Conservation (phyloP, 2,329 filamentous ascomycete species). For the Penicillium sp. region DNA sequence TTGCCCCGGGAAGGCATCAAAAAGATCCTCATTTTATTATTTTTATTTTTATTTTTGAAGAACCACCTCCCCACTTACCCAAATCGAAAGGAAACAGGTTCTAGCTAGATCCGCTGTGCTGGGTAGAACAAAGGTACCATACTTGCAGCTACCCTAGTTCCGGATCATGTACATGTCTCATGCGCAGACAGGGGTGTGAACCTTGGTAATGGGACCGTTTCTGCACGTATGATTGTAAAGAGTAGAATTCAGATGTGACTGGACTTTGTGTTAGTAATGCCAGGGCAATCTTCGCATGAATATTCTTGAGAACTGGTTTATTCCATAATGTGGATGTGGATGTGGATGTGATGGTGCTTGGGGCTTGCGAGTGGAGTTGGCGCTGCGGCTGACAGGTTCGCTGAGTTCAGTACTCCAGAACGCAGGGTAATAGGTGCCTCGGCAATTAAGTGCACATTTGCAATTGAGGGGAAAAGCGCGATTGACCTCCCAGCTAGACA, state of each 20-base stretch:
- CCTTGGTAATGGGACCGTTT: slow-evolving; percentile 4
- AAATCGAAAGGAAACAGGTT: neutral
- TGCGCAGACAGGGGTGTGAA: slow-evolving; percentile 1
- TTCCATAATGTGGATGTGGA: neutral
- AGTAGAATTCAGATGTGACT: neutral
- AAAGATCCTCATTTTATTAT: neutral
- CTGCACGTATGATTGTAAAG: slow-evolving; percentile 1
- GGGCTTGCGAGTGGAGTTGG: neutral
- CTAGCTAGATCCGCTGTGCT: neutral
- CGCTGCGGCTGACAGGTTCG: neutral
- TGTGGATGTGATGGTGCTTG: too few relatives aligned
- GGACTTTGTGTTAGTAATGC: too few relatives aligned
- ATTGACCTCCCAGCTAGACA: too few relatives aligned
- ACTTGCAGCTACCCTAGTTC: neutral
- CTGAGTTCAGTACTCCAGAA: neutral
- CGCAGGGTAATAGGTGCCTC: too few relatives aligned
- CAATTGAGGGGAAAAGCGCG: too few relatives aligned
- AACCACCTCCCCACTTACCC: neutral
- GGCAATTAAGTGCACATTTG: too few relatives aligned
- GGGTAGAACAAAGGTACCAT: neutral
- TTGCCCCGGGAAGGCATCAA: neutral
- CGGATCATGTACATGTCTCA: slow-evolving; percentile 3
- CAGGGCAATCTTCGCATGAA: too few relatives aligned
- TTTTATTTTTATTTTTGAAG: neutral
- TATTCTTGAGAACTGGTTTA: too few relatives aligned